Conservation (phyloP, 306 rosid species). For the Trifolium pratense region DNA sequence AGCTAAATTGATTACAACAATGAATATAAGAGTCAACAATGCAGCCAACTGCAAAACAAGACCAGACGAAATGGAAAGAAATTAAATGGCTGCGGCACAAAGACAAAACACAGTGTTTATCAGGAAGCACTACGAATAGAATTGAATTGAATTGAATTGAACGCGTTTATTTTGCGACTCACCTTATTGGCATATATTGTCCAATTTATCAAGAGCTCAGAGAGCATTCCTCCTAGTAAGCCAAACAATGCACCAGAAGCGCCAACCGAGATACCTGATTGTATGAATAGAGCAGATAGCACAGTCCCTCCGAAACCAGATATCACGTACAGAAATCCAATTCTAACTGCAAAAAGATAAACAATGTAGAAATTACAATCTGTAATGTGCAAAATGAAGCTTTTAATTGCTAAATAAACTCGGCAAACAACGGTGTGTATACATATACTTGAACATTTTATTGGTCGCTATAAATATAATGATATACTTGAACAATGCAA, state of each 20-base stretch:
- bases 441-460: conserved; percentile 11
- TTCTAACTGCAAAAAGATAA: conserved; percentile 56
- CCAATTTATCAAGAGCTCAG: conserved; percentile 89
- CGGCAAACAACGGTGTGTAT: background rate
- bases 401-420: conserved; percentile 7
- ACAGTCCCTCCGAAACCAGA: conserved; percentile 89
- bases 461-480: background rate
- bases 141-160: conserved; percentile 16
- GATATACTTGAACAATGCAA: conserved; percentile 34
- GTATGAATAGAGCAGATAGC: conserved; percentile 71
- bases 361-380: conserved; percentile 31
- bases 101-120: conserved; percentile 20
- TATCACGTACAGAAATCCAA: conserved; percentile 70
- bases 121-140: conserved; percentile 13
- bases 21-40: conserved; percentile 62
- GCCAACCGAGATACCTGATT: conserved; percentile 78
- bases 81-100: conserved; percentile 36
- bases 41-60: conserved; percentile 66
- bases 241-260: conserved; percentile 96
- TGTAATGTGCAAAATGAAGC: background rate
- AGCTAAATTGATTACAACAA: conserved; percentile 68
- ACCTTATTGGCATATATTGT: conserved; percentile 87
- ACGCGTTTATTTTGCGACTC: conserved; percentile 21
- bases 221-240: conserved; percentile 85
- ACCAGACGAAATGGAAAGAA: conserved; percentile 13